These are phyloP conservation scores for Sclerotinia minor DNA, from an alignment of 2,329 filamentous ascomycete species.

Conservation along the genomic window DNA sequence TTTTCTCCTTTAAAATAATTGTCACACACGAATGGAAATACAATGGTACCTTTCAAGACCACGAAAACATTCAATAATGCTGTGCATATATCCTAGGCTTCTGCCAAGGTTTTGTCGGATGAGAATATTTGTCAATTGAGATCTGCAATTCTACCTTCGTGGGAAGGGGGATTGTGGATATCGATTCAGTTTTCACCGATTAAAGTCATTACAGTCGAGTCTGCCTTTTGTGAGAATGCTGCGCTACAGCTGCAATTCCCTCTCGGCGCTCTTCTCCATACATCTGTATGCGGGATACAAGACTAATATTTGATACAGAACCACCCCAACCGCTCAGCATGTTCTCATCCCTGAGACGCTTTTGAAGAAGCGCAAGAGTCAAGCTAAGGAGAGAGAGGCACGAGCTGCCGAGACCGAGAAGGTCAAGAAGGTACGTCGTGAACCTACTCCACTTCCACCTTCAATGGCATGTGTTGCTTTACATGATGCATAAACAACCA, in stretches of 20 bases:
- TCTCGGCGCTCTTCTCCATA: conserved; percentile 75
- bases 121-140: conserved; percentile 51
- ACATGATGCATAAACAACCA: conserved; percentile 83
- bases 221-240: conserved; percentile 85
- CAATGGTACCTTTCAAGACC: conserved; percentile 34
- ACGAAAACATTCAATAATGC: conserved; percentile 36
- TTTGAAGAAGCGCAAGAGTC: conserved; percentile 99
- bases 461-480: conserved; percentile 25
- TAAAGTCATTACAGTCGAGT: conserved; percentile 76
- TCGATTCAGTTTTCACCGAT: conserved; percentile 63
- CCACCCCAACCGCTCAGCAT: conserved; percentile 91
- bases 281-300: conserved; percentile 63
- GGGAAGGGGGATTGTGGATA: conserved; percentile 36
- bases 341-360: conserved; percentile 98
- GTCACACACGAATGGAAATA: conserved; percentile 50
- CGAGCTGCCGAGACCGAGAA: conserved; percentile 76
- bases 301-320: conserved; percentile 79
- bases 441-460: background rate
- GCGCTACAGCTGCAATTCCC: conserved; percentile 89
- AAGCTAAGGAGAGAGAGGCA: conserved; percentile 98
- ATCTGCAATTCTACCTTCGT: conserved; percentile 26
- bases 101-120: conserved; percentile 74
- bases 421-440: conserved; percentile 73
- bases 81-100: conserved; percentile 51
- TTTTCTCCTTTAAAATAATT: conserved; percentile 78